phyloP scores from a whole-genome alignment of 2,329 filamentous ascomycete genomes.

The Epichloe sp. region DNA sequence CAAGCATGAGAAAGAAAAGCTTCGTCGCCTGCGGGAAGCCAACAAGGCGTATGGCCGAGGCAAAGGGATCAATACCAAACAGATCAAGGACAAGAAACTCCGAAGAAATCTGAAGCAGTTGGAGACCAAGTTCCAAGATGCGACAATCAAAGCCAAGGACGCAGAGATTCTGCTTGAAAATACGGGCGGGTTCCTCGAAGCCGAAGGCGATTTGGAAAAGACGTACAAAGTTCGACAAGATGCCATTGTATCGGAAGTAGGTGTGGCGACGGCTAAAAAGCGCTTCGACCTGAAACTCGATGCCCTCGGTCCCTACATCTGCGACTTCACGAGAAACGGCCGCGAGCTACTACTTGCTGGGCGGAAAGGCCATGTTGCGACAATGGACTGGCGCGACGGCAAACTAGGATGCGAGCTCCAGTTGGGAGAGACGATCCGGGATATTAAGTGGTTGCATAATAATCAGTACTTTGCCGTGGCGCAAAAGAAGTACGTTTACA shows the following conservation, averaged over 20 bases:
- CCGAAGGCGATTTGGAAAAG: constrained; percentile 75
- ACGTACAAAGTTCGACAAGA: constrained; percentile 89
- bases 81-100: constrained; percentile 80
- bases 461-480: constrained; percentile 90
- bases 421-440: constrained; percentile 77
- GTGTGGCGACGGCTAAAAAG: constrained; percentile 78
- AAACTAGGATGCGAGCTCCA: constrained; percentile 87
- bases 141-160: constrained; percentile 76
- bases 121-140: constrained; percentile 72
- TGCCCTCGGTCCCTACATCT: constrained; percentile 71
- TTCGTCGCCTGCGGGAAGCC: constrained; percentile 45
- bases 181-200: constrained; percentile 70
- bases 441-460: constrained; percentile 87
- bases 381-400: constrained; percentile 90
- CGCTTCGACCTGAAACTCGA: constrained; percentile 80
- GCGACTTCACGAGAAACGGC: constrained; percentile 84
- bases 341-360: constrained; percentile 75
- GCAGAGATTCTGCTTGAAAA: constrained; percentile 91
- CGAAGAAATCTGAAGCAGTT: constrained; percentile 65
- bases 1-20: constrained; percentile 36
- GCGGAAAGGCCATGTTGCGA: constrained; percentile 86
- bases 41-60: constrained; percentile 77
- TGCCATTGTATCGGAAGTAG: constrained; percentile 64
- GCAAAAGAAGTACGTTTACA: constrained; percentile 93
- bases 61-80: constrained; percentile 55